Evolutionary conservation across 1,284 basidiomycete species (phyloP), one percentile per base, ranked within the genome.

Genomic region (Trichosporon asahii): DNA sequence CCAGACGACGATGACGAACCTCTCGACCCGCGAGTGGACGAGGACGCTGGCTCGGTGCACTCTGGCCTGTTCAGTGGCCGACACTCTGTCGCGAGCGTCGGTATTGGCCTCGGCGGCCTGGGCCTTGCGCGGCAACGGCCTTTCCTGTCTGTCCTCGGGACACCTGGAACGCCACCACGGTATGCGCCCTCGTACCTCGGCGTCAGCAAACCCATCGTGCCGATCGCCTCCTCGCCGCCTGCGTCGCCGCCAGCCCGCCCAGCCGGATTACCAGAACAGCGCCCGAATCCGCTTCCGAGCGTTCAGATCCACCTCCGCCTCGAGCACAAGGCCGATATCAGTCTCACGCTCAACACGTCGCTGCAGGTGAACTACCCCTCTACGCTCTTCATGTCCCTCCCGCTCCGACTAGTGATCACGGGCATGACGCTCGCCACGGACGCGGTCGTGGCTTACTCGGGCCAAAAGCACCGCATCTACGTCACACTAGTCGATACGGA

Each of bases 281-380:
- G 72, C 12, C 55, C 74, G 6, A 75, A 74, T 35, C 69, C 76
- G 6, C 70, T 82, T 2, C 84, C 83, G 0, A 80, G 83, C 0
- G 77, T 86, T 12, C 85, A 87, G 71, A 73, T 86, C 2, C 85
- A 85, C 68, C 75, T 86, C 0, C 77, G 79, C 29, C 66, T 86
- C 33, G 72, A 77, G 14, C 85, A 86, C 72, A 73, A 80, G 8
- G 83, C 85, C 37, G 81, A 85, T 70, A 75, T 86, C 60, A 75
- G 83, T 4, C 77, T 87, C 35, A 92, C 91, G 2, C 87, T 99
- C 73, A 89, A 90, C n/a, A 98, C 96, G 0, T 94, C 92, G 11
- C 87, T 99, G 21, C 88, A 95, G 73, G 95, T 99, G 82, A 98
- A 98, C 85, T 97, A 98, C 81, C 95, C 96, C 0, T 92, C 92